Base-by-base conservation (phyloP, 192 early-diverging fungal genomes). In the Podila clonocystis region DNA sequence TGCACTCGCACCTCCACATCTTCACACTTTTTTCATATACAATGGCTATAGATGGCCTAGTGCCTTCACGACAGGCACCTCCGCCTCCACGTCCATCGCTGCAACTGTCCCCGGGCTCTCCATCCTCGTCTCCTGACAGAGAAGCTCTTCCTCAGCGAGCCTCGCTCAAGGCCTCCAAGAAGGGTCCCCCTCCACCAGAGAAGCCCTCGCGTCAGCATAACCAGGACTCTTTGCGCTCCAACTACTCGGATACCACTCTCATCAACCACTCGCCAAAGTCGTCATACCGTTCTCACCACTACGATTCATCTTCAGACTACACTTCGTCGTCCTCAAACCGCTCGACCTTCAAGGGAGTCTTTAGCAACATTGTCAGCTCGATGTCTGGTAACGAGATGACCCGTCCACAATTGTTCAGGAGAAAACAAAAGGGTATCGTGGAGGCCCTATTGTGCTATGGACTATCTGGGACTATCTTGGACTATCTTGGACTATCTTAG, bases 321-420 rank as follows among this genome's bases (percentile, higher is more conserved):
- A 34, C 73, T n/a, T 45, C 75, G 9, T 69, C 62, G 7, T 57
- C 73, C 33, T 69, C 62, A 13, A 58, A 76, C 36, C 58, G 88
- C 74, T 75, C 80, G 69, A 85, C 89, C 0, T 84, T 90, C 59
- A 90, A 90, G 63, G 89, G 83, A 22, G 89, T 88, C 12, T 84
- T 90, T 33, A 86, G 82, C 59, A 87, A 85, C 52, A 74, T 90
- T 59, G 87, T 86, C 57, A 87, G 73, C 70, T 87, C 66, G 68
- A 83, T 84, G 84, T 80, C 84, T 69, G 83, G 83, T 82, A 84
- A 69, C 5, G 30, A 62, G 22, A 50, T 19, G 13, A 15, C 66
- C 38, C 28, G 11, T 11, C 9, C n/a, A 36, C 26, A 19, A 28
- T 30, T 63, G 7, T 36, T 41, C 30, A n/a, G n/a, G 6, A 30